Percentiles rank a stretch among this genome's conserved stretches.
phyloP scores from a whole-genome alignment of 192 early-diverging fungal species.

The Rhizoclosmatium sp. region DNA sequence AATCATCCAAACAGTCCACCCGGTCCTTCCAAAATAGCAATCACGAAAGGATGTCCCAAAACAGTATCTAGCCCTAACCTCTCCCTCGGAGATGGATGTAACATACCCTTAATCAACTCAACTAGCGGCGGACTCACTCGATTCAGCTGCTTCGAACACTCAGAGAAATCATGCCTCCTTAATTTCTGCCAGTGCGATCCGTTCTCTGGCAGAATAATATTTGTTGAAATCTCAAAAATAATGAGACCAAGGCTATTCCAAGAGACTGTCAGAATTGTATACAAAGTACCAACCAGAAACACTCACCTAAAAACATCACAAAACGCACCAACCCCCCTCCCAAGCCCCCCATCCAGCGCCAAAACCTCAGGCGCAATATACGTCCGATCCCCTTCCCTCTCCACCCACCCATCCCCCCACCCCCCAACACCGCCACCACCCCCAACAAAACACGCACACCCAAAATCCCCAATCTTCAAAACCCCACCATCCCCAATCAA shows the following conservation, averaged over 20 bases:
- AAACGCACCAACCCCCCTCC: no score
- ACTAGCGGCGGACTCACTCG: constrained; percentile 59
- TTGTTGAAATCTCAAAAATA: constrained; percentile 84
- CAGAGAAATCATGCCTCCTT: constrained; percentile 75
- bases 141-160: constrained; percentile 54
- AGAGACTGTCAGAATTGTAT: no score
- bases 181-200: constrained; percentile 88
- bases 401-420: constrained; percentile 47
- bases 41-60: constrained; percentile 56
- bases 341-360: background rate
- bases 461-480: constrained; percentile 93
- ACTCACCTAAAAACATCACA: constrained; percentile 87
- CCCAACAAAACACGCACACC: constrained; percentile 73
- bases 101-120: constrained; percentile 72
- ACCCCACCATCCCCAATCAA: constrained; percentile 64
- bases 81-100: constrained; percentile 61
- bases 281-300: no score
- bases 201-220: constrained; percentile 89
- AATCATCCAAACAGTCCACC: background rate
- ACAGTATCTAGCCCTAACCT: constrained; percentile 66
- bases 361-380: constrained; percentile 94
- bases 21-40: constrained; percentile 20
- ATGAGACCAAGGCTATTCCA: constrained; percentile 83
- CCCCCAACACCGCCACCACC: constrained; percentile 37
- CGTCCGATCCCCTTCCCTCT: constrained; percentile 89